A percentile compares a stretch with the other conserved stretches of the same genome.
Evolutionary conservation across 805 yeast genomes (phyloP).

Genomic region (Pichia gijzeniarum): DNA sequence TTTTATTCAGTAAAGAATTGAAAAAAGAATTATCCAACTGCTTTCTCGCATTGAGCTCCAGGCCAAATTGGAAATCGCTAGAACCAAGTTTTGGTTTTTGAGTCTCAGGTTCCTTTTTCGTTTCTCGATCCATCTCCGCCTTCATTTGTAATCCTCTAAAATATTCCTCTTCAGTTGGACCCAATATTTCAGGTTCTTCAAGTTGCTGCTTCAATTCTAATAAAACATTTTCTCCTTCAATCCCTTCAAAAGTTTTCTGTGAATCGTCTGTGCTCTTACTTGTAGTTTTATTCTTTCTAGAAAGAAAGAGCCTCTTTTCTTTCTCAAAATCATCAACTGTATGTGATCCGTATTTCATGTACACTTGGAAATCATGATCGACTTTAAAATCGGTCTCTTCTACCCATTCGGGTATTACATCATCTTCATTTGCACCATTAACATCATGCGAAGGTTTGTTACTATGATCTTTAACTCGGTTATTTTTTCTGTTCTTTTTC

Average conservation of each 20-base stretch:
- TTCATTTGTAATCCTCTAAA: neutral
- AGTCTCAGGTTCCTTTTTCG: neutral
- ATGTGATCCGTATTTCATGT: slow-evolving; percentile 21
- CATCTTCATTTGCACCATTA: slow-evolving; percentile 4
- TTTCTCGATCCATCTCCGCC: neutral
- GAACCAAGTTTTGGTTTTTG: neutral
- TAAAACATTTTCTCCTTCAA: neutral
- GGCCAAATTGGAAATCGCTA: slow-evolving; percentile 18
- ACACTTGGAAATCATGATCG: slow-evolving; percentile 25
- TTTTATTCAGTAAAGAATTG: slow-evolving; percentile 14
- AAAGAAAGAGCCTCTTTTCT: slow-evolving; percentile 22
- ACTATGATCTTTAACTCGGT: neutral
- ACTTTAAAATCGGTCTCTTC: slow-evolving; percentile 29
- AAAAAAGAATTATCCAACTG: slow-evolving; percentile 22
- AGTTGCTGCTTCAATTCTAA: slow-evolving; percentile 8
- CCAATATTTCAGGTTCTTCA: slow-evolving; percentile 12
- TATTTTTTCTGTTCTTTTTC: neutral
- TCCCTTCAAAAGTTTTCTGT: neutral
- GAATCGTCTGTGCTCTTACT: neutral
- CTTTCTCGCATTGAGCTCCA: slow-evolving; percentile 17
- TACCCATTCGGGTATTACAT: slow-evolving; percentile 26
- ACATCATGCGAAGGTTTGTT: neutral
- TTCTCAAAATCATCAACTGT: slow-evolving; percentile 27
- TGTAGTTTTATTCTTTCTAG: neutral
- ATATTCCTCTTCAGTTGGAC: slow-evolving; percentile 14